Evolutionary conservation across 371 early-diverging fungal species (phyloP).

Genomic region (Umbelopsis sp.): DNA sequence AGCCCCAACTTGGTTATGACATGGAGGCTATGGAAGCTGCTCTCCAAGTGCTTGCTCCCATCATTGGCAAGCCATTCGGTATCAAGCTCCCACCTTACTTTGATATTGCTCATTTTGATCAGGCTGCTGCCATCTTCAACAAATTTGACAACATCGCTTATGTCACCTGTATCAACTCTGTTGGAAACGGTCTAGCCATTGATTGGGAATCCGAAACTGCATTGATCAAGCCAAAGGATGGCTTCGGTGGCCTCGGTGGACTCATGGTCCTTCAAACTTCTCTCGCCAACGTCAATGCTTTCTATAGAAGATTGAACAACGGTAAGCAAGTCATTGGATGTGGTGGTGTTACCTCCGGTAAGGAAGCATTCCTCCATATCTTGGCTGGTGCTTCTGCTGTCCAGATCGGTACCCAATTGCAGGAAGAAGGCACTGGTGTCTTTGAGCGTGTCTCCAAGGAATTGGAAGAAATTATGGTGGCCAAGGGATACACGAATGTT

Average conservation of each 20-base stretch:
- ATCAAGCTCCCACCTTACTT: constrained; percentile 58
- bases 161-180: constrained; percentile 55
- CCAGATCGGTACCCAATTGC: constrained; percentile 49
- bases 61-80: constrained; percentile 54
- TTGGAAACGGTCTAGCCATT: constrained; percentile 55
- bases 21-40: constrained; percentile 52
- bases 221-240: constrained; percentile 54
- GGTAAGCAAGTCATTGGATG: constrained; percentile 55
- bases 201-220: constrained; percentile 54
- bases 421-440: constrained; percentile 48
- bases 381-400: constrained; percentile 57
- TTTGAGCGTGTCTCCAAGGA: constrained; percentile 53
- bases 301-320: constrained; percentile 42
- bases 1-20: constrained; percentile 55
- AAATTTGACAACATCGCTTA: constrained; percentile 47
- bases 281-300: constrained; percentile 55
- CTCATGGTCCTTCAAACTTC: constrained; percentile 48
- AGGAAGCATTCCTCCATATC: constrained; percentile 53
- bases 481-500: constrained; percentile 48
- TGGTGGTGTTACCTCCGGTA: constrained; percentile 52
- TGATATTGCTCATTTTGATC: constrained; percentile 55
- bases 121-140: constrained; percentile 45
- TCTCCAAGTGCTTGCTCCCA: constrained; percentile 43
- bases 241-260: constrained; percentile 58
- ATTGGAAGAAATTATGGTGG: constrained; percentile 47